Evolutionary conservation across 2,329 filamentous ascomycete genomes (phyloP), one percentile per base, ranked within the genome.

Genomic region (Cladosporium sp.): DNA sequence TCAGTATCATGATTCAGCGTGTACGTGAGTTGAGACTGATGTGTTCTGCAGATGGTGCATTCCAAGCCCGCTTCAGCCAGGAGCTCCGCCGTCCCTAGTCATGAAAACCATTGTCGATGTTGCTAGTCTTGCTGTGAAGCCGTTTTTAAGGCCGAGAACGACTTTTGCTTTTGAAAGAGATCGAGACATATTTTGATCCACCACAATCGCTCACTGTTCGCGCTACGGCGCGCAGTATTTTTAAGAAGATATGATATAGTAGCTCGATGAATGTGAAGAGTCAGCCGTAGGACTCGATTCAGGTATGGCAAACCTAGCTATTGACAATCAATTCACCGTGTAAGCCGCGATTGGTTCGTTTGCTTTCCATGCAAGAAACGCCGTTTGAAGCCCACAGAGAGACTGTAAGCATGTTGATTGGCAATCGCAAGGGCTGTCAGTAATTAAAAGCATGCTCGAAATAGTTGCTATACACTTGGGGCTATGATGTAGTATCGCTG

Each of bases 51-150:
- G 63, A 23, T 14, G n/a, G 46, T 10, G 21, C 55, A 31, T 65
- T n/a, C 31, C 33, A 31, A 10, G 57, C 35, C 7, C 63, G 63
- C 18, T 65, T 60, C 44, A 37, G 46, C 5, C 55, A 65, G 33
- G 63, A 65, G 31, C 46, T 65, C n/a, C 52, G 10, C 11, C 28
- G 29, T 21, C n/a, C n/a, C 21, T 28, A 31, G 26, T 31, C 28
- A 12, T 33, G 28, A 53, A 6, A 21, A 3, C 7, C 7, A 37
- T 21, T 3, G 16, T 21, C 10, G 6, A 44, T 11, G 40, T 44
- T 44, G 40, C 7, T 44, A 44, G 40, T 44, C 7, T 44, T 44
- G 18, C 40, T n/a, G 6, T n/a, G 40, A 18, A 44, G 7, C 18
- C 40, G 16, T 8, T 44, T n/a, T 11, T n/a, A 10, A 6, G n/a